Conservation (phyloP, 345 rosid genomes). For the Combretum micranthum region DNA sequence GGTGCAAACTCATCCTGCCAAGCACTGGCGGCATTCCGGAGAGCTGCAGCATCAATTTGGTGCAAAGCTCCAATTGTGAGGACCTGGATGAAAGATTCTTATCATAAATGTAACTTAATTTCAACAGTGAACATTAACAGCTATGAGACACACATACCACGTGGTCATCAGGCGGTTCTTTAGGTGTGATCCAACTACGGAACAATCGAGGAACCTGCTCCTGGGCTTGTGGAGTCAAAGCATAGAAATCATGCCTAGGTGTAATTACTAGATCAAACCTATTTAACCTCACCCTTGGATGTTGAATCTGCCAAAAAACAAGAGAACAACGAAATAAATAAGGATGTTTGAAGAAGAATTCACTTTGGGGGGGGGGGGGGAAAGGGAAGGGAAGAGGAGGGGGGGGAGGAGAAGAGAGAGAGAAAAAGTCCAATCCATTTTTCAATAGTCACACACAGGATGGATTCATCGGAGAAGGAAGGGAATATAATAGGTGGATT, state of each 20-base stretch:
- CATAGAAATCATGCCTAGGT: slow-evolving; percentile 88
- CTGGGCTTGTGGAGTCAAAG: slow-evolving; percentile 70
- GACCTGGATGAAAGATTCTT: slow-evolving; percentile 41
- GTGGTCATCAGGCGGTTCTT: slow-evolving; percentile 67
- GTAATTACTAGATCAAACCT: slow-evolving; percentile 96
- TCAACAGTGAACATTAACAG: too few relatives aligned
- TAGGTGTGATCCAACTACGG: slow-evolving; percentile 74
- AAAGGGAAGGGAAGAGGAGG: too few relatives aligned
- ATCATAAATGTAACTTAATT: not conserved
- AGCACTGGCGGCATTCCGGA: slow-evolving; percentile 75
- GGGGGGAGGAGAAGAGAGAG: too few relatives aligned
- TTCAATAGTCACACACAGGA: too few relatives aligned
- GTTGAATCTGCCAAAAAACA: slow-evolving; percentile 60
- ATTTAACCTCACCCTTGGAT: slow-evolving; percentile 76
- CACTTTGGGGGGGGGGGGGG: too few relatives aligned
- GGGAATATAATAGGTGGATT: too few relatives aligned
- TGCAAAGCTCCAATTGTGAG: slow-evolving; percentile 87
- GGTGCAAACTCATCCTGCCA: slow-evolving; percentile 95
- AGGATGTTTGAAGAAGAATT: not conserved
- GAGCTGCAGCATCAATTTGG: slow-evolving; percentile 76
- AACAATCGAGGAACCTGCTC: slow-evolving; percentile 72
- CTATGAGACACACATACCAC: slow-evolving; percentile 37
- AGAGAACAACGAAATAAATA: not conserved
- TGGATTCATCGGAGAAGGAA: too few relatives aligned
- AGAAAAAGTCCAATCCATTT: too few relatives aligned